A percentile compares a stretch with the other conserved stretches of the same genome.
These are phyloP conservation scores for Suillus ampliporus DNA, from an alignment of 768 basidiomycete genomes.

Conservation along the genomic window DNA sequence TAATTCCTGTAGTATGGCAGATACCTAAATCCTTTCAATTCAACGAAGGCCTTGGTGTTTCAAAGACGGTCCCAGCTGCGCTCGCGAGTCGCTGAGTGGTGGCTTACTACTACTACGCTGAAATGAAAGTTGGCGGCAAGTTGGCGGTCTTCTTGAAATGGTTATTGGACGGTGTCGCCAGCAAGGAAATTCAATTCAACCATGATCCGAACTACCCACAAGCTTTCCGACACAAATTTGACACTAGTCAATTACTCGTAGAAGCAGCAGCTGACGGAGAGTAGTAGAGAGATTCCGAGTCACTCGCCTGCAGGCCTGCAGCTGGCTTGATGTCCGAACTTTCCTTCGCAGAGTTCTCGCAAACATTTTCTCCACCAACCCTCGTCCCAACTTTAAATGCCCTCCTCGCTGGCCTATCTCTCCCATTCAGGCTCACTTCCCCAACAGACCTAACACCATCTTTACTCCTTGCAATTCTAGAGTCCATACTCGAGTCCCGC, in stretches of 20 bases:
- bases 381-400: slow-evolving; percentile 45
- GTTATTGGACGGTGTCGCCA: too few relatives aligned
- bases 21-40: too few relatives aligned
- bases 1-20: too few relatives aligned
- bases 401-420: slow-evolving; percentile 48
- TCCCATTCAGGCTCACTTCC: slow-evolving; percentile 54
- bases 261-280: not conserved
- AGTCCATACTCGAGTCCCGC: slow-evolving; percentile 59
- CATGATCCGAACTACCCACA: not conserved
- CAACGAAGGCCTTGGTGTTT: too few relatives aligned
- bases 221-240: not conserved
- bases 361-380: slow-evolving; percentile 13
- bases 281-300: not conserved
- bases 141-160: not conserved
- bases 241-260: not conserved
- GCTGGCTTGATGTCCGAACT: slow-evolving; percentile 9
- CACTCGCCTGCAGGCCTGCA: not conserved
- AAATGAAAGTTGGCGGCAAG: not conserved
- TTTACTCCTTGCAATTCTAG: slow-evolving; percentile 72
- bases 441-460: slow-evolving; percentile 73
- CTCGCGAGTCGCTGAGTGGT: too few relatives aligned
- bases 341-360: slow-evolving; percentile 15
- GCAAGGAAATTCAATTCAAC: not conserved
- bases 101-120: too few relatives aligned
- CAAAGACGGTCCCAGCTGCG: too few relatives aligned